These are phyloP conservation scores for Aurinia saxatilis DNA, from an alignment of 345 rosid genomes.

Conservation along the genomic window DNA sequence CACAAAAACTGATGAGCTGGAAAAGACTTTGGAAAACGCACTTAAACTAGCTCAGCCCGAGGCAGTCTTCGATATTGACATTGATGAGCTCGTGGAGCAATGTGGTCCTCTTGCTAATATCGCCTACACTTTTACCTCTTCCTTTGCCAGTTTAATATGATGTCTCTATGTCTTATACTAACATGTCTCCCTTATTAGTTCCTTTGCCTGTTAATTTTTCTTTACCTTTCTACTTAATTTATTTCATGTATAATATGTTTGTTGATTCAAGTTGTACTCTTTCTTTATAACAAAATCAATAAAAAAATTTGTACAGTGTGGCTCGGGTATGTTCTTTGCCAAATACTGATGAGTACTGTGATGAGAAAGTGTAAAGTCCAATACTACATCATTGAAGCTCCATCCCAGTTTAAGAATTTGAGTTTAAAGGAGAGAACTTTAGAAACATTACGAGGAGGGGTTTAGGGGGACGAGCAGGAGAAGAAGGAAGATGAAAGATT, in stretches of 20 bases:
- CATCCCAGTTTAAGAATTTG: constrained; percentile 69
- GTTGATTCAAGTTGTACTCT: not conserved
- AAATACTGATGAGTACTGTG: constrained; percentile 60
- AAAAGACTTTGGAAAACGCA: too few relatives aligned
- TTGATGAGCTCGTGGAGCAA: constrained; percentile 61
- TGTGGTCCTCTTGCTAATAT: constrained; percentile 57
- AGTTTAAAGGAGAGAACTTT: constrained; percentile 44
- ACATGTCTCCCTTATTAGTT: constrained; percentile 6
- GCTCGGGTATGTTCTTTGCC: constrained; percentile 42
- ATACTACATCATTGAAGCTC: constrained; percentile 72
- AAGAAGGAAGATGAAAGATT: constrained; percentile 45
- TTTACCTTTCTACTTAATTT: not conserved
- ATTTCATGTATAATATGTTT: not conserved
- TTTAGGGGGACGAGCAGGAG: constrained; percentile 66
- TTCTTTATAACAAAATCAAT: not conserved
- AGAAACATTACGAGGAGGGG: constrained; percentile 56
- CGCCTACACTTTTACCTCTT: constrained; percentile 63
- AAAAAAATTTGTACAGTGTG: too few relatives aligned
- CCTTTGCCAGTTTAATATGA: constrained; percentile 68
- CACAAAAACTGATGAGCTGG: too few relatives aligned
- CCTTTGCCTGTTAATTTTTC: not conserved
- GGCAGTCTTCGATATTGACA: constrained; percentile 89
- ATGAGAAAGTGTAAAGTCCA: constrained; percentile 60
- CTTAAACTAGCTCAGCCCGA: constrained; percentile 83
- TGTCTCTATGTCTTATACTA: constrained; percentile 9